A percentile compares a stretch with the other conserved stretches of the same genome.
phyloP scores from a whole-genome alignment of 345 rosid genomes.

The Adansonia digitata region DNA sequence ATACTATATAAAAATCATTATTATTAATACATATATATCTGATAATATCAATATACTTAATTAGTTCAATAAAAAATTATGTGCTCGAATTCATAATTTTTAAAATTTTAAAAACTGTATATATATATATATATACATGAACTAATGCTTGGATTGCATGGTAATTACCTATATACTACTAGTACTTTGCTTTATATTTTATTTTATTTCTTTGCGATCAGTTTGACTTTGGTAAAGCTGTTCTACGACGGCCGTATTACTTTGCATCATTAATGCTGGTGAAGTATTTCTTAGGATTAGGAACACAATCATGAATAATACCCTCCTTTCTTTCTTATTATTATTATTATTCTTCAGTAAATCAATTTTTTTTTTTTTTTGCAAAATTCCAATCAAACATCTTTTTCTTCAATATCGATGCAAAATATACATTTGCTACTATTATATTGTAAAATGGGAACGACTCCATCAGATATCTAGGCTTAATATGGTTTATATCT shows the following conservation, averaged over 20 bases:
- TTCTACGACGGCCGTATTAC: constrained; percentile 16
- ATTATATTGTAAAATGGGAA: too few relatives aligned
- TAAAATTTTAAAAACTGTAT: too few relatives aligned
- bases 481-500: neutral
- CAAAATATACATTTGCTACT: too few relatives aligned
- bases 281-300: constrained; percentile 20
- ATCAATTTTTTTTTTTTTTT: constrained; percentile 4
- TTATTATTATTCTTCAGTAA: neutral
- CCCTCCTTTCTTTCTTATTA: neutral
- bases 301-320: neutral
- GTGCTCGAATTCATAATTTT: too few relatives aligned
- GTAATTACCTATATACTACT: neutral
- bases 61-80: too few relatives aligned
- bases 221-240: constrained; percentile 30
- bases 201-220: neutral
- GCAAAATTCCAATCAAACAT: constrained; percentile 24
- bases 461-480: neutral
- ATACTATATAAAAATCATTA: too few relatives aligned
- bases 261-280: constrained; percentile 21
- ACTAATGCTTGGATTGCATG: too few relatives aligned
- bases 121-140: too few relatives aligned
- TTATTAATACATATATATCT: too few relatives aligned
- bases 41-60: too few relatives aligned
- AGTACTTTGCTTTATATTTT: neutral
- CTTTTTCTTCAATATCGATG: constrained; percentile 19